Evolutionary conservation across 495 filamentous ascomycete species (phyloP), one percentile per base, ranked within the genome.

Genomic region (Penicillium simplicissimum): DNA sequence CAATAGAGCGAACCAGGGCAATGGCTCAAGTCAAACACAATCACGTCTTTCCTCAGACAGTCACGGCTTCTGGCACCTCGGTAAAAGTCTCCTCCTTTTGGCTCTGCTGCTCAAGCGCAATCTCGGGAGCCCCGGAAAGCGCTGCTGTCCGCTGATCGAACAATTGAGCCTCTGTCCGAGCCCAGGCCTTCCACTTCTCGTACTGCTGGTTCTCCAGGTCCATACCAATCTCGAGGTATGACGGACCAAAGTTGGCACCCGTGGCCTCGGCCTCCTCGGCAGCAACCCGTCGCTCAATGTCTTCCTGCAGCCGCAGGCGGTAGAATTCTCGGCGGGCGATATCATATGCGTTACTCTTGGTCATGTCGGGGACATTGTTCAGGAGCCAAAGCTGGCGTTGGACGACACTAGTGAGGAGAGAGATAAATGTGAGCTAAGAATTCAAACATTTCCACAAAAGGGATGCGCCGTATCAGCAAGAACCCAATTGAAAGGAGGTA

Each of bases 251-350:
- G 71, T 87, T 87, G 57, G 92, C 95, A 49, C 95, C 95, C 10
- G 87, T 88, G 62, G 87, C 84, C 63, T 89, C 78, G 10, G 95
- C 95, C 76, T 98, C 95, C 76, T 98, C 95, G 23, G 84, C 82
- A 1, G 93, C 92, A 66, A 98, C 86, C 65, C 93, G 85, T 59
- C 86, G 85, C 75, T 95, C 87, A 47, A 95, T 85, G 57, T 97
- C 93, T 68, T 96, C 87, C 63, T 86, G 76, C 58, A 96, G 84
- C 58, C 94, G 88, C 58, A 93, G 72, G 54, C 80, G 79, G 76
- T 98, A 98, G 77, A 98, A 97, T 75, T 98, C 95, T 64, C 87
- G 86, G 34, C 96, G 88, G 19, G 90, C 93, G 48, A 79, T 81
- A 78, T 97, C 93, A 77, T 98, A 98, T n/a, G 94, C 91, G 62